These are phyloP conservation scores for Gastrodia elata DNA, from an alignment of 106 monocot species.

Conservation along the genomic window DNA sequence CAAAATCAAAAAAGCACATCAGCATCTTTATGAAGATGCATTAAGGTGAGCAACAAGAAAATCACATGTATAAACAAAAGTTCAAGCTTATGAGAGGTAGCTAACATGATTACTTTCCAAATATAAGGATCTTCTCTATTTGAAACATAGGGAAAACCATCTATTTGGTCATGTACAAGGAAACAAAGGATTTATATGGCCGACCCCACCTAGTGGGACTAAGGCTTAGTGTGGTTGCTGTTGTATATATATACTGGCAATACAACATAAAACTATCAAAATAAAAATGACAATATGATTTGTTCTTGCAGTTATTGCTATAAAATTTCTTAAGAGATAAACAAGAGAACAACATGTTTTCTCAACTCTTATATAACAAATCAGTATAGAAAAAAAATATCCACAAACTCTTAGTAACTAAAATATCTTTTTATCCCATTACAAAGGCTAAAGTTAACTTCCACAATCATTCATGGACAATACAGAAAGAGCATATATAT, in stretches of 20 bases:
- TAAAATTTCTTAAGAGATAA: not conserved
- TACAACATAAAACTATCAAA: not conserved
- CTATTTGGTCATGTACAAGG: too few relatives aligned
- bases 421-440: not conserved
- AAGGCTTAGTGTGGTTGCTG: not conserved
- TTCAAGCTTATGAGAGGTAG: too few relatives aligned
- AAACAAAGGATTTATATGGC: too few relatives aligned
- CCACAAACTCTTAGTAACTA: not conserved
- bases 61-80: not conserved
- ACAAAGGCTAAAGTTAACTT: not conserved
- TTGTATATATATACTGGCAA: not conserved
- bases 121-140: too few relatives aligned
- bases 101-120: too few relatives aligned
- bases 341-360: not conserved
- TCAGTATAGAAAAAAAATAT: not conserved
- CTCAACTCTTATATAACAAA: not conserved
- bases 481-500: not conserved
- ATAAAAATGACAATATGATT: not conserved
- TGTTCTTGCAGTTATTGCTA: not conserved
- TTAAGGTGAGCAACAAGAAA: not conserved
- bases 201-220: too few relatives aligned
- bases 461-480: not conserved
- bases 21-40: not conserved
- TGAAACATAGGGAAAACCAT: too few relatives aligned
- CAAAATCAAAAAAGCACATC: constrained; percentile 1